These are phyloP conservation scores for Yarrowia sp. DNA, from an alignment of 805 yeast species.

Conservation along the genomic window DNA sequence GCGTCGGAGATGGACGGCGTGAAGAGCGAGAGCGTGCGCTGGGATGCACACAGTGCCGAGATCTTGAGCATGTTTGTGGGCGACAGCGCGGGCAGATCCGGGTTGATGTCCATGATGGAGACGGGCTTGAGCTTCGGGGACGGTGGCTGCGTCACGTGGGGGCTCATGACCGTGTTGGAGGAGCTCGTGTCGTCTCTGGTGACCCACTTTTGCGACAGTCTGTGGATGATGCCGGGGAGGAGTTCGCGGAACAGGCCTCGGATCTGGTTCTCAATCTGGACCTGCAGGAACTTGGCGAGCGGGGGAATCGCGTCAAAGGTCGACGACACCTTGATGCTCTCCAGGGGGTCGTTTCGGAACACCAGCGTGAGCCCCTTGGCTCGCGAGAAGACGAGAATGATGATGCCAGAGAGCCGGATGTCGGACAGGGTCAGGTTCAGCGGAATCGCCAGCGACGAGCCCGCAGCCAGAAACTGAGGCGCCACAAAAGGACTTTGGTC, in stretches of 20 bases:
- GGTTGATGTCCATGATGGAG: conserved; percentile 52
- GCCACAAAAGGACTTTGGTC: conserved; percentile 51
- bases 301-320: conserved; percentile 85
- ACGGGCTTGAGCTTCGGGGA: conserved; percentile 41
- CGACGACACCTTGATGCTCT: conserved; percentile 74
- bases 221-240: conserved; percentile 75
- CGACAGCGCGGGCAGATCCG: conserved; percentile 59
- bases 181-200: conserved; percentile 37
- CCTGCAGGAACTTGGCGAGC: conserved; percentile 76
- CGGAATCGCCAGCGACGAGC: conserved; percentile 72
- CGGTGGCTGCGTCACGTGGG: conserved; percentile 26
- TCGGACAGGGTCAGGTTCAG: conserved; percentile 71
- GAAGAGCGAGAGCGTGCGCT: conserved; percentile 75
- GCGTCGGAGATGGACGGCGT: conserved; percentile 58
- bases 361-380: conserved; percentile 82
- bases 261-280: conserved; percentile 77
- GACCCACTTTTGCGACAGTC: conserved; percentile 67
- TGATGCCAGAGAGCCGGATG: conserved; percentile 72
- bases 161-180: conserved; percentile 15
- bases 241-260: conserved; percentile 80
- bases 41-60: conserved; percentile 63
- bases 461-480: conserved; percentile 65
- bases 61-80: conserved; percentile 67
- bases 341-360: conserved; percentile 85
- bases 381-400: conserved; percentile 77